These are phyloP conservation scores for Dioscorea dumetorum DNA, from an alignment of 106 monocot genomes.

Conservation along the genomic window DNA sequence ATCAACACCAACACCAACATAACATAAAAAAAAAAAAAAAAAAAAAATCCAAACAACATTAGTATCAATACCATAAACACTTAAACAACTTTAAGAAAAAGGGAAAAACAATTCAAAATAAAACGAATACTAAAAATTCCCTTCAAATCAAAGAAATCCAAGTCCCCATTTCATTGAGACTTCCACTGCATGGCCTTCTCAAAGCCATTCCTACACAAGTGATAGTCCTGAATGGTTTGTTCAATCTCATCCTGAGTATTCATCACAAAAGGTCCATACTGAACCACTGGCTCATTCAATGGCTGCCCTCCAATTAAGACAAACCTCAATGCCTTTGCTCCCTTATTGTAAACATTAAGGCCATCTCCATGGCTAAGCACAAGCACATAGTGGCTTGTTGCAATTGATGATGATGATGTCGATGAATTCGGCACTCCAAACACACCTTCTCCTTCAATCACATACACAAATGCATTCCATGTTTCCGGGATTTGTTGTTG, in stretches of 20 bases:
- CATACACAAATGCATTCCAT: conserved; percentile 74
- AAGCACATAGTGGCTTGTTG: conserved; percentile 44
- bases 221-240: conserved; percentile 58
- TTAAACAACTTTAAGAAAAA: no score
- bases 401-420: conserved; percentile 7
- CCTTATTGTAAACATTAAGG: conserved; percentile 56
- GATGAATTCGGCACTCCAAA: conserved; percentile 24
- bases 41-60: no score
- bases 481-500: conserved; percentile 36
- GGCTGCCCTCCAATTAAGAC: conserved; percentile 74
- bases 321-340: conserved; percentile 34
- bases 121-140: no score
- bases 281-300: conserved; percentile 67
- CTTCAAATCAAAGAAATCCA: not conserved
- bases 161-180: conserved; percentile 21
- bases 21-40: no score
- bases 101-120: no score
- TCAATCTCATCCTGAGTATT: conserved; percentile 82
- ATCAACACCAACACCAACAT: no score
- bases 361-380: conserved; percentile 73
- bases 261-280: conserved; percentile 86
- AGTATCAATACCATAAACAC: no score
- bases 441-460: conserved; percentile 71
- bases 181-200: conserved; percentile 83
- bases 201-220: conserved; percentile 60